These are phyloP conservation scores for Tolypocladium cylindrosporum DNA, from an alignment of 2,329 filamentous ascomycete genomes.

Conservation along the genomic window DNA sequence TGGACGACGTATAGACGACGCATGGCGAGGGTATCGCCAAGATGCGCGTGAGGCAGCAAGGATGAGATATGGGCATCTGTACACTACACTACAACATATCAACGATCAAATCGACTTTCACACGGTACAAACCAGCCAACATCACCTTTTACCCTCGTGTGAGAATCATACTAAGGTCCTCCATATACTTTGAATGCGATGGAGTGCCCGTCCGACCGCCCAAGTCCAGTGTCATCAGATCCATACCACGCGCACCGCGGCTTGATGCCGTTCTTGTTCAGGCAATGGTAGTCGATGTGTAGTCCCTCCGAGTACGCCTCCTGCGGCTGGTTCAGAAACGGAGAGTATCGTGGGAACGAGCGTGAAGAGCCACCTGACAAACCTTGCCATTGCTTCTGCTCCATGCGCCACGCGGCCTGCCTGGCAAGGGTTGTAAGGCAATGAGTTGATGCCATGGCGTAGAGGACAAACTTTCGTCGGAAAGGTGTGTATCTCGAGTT, in stretches of 20 bases:
- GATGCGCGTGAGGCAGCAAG: neutral
- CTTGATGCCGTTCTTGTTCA: constrained; percentile 64
- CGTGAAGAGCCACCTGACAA: too few species aligned
- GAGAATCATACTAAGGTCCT: neutral
- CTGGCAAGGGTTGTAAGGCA: too few species aligned
- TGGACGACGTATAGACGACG: neutral
- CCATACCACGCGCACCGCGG: constrained; percentile 56
- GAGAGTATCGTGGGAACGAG: too few species aligned
- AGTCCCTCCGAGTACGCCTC: constrained; percentile 77
- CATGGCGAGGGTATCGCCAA: neutral
- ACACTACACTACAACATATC: neutral
- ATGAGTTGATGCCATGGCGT: too few species aligned
- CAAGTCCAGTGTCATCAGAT: neutral
- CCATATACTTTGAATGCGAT: neutral
- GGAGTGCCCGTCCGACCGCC: too few species aligned
- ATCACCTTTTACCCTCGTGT: too few species aligned
- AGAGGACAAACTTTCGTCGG: too few species aligned
- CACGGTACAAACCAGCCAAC: too few species aligned
- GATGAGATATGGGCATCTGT: neutral
- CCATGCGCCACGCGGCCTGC: too few species aligned
- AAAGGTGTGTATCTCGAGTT: too few species aligned
- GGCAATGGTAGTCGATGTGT: constrained; percentile 83
- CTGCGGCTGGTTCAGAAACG: constrained; percentile 53
- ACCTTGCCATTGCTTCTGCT: too few species aligned
- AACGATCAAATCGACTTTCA: neutral